phyloP scores from a whole-genome alignment of 2,329 filamentous ascomycete genomes.

The Colletotrichum sp. region DNA sequence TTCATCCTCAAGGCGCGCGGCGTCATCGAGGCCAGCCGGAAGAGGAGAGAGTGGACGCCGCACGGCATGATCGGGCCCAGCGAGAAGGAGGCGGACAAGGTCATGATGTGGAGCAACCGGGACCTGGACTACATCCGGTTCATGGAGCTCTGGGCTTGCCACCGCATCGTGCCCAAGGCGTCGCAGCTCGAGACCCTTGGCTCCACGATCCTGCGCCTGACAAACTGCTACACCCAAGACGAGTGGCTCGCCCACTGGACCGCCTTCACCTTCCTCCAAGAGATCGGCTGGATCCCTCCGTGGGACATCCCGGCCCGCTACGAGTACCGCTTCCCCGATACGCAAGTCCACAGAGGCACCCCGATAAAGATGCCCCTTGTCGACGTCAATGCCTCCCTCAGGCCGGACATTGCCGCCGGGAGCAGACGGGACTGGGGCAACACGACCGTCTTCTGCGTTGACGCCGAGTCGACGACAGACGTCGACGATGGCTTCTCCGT shows the following conservation, averaged over 20 bases:
- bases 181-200: constrained; percentile 32
- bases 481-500: constrained; percentile 83
- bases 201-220: constrained; percentile 66
- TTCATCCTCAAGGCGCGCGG: constrained; percentile 57
- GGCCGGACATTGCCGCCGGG: constrained; percentile 49
- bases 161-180: constrained; percentile 15
- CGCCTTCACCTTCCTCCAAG: constrained; percentile 74
- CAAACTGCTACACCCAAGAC: constrained; percentile 62
- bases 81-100: constrained; percentile 15
- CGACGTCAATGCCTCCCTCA: constrained; percentile 34
- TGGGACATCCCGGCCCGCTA: constrained; percentile 74
- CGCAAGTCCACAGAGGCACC: constrained; percentile 46
- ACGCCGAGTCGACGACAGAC: constrained; percentile 68
- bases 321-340: constrained; percentile 57
- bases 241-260: constrained; percentile 49
- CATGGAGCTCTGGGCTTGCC: constrained; percentile 68
- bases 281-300: constrained; percentile 73
- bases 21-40: constrained; percentile 57
- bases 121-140: constrained; percentile 69
- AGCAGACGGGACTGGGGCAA: constrained; percentile 64
- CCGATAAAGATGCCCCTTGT: constrained; percentile 43
- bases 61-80: constrained; percentile 53
- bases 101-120: constrained; percentile 46
- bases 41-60: constrained; percentile 51
- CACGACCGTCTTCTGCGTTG: constrained; percentile 75